Percentiles rank a stretch among this genome's conserved stretches.
Evolutionary conservation across 257 asterid genomes (phyloP).

Genomic region (Nicotiana sylvestris): DNA sequence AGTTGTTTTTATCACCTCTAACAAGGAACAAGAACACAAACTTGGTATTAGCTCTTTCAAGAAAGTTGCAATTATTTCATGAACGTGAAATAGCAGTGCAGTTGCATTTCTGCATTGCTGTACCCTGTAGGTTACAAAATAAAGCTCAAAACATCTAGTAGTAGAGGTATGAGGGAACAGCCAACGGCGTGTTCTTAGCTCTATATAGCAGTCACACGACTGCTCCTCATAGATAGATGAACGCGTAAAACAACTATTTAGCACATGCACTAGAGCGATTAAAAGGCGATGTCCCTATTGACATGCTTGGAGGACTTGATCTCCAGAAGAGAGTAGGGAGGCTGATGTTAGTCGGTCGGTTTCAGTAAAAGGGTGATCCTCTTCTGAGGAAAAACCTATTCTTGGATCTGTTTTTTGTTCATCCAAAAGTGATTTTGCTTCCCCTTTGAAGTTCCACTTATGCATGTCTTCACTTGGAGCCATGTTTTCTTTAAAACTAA

Average conservation of each 20-base stretch:
- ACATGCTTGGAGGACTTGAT: slow-evolving; percentile 28
- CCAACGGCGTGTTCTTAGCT: neutral
- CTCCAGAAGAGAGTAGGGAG: slow-evolving; percentile 51
- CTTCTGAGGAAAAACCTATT: slow-evolving; percentile 15
- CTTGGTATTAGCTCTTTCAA: neutral
- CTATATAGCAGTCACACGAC: neutral
- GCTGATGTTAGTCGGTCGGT: slow-evolving; percentile 23
- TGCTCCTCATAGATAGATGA: neutral
- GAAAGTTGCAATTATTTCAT: neutral
- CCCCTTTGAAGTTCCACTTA: slow-evolving; percentile 27
- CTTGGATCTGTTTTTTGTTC: slow-evolving; percentile 20
- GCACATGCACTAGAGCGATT: neutral
- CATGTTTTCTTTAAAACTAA: slow-evolving; percentile 44
- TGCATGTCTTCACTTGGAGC: slow-evolving; percentile 33
- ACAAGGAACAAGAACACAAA: neutral
- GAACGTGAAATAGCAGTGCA: neutral
- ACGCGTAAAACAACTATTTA: neutral
- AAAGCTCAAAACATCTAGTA: neutral
- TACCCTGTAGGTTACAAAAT: neutral
- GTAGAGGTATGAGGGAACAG: neutral
- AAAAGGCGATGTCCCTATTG: slow-evolving; percentile 10
- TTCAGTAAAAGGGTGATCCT: slow-evolving; percentile 53
- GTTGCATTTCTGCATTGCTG: neutral
- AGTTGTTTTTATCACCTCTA: neutral
- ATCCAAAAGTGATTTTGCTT: slow-evolving; percentile 41